Percentiles rank a stretch among this genome's conserved stretches.
These are phyloP conservation scores for Ceriops tagal DNA, from an alignment of 345 rosid species.

Conservation along the genomic window DNA sequence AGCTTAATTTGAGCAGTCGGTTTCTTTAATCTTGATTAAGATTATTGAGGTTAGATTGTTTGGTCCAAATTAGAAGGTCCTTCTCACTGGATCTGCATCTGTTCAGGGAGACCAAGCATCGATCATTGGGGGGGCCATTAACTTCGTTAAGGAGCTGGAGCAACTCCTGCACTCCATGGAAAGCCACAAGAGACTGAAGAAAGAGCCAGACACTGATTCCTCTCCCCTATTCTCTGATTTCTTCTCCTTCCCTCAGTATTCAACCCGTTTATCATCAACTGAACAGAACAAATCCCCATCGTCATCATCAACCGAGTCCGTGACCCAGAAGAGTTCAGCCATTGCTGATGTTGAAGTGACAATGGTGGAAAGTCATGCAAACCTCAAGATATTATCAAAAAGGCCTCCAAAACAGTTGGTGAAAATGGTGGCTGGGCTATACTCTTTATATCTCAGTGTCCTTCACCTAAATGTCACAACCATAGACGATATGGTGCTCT, in stretches of 20 bases:
- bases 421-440: constrained; percentile 47
- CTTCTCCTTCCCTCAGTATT: constrained; percentile 57
- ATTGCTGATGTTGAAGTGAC: constrained; percentile 62
- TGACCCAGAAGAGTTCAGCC: constrained; percentile 13
- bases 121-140: constrained; percentile 67
- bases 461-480: constrained; percentile 62
- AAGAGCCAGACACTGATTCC: neutral
- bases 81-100: neutral
- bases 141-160: constrained; percentile 69
- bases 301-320: neutral
- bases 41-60: no score
- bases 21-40: neutral
- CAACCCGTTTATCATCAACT: constrained; percentile 6
- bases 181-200: constrained; percentile 30
- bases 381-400: constrained; percentile 49
- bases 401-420: constrained; percentile 46
- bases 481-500: constrained; percentile 40
- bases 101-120: constrained; percentile 75
- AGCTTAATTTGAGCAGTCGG: neutral
- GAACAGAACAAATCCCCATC: neutral
- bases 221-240: constrained; percentile 42
- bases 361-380: constrained; percentile 53
- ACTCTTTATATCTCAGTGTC: constrained; percentile 39
- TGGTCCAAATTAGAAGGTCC: neutral
- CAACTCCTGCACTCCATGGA: constrained; percentile 51